Evolutionary conservation across 2,329 filamentous ascomycete species (phyloP), one percentile per base, ranked within the genome.

Genomic region (Venturia effusa): DNA sequence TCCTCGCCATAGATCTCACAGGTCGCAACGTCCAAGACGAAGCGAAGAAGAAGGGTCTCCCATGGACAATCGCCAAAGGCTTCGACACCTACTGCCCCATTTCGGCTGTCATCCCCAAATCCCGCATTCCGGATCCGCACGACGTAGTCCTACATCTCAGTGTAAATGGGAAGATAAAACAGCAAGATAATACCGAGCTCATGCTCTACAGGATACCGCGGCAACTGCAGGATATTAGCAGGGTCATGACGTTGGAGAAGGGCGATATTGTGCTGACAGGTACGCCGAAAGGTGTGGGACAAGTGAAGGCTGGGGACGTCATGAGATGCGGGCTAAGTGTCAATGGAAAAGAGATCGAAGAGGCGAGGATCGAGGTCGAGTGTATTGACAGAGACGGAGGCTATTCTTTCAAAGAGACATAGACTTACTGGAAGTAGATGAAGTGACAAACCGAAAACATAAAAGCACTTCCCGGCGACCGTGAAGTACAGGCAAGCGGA

Each of bases 61-160:
- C 94, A 8, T 99, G 94, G 94, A 86, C 87, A 71, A 97, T 97
- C 68, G 88, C 90, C 69, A 99, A 99, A 80, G 94, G 94, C 59
- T 99, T 97, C 74, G 94, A 99, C 76, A 97, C 94, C 3, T 99
- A 99, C 80, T 82, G 96, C 61, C 94, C 94, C 65, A 83, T 99
- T 72, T 90, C 88, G 74, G 80, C 88, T 67, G 81, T 90, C 64
- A 95, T 99, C 70, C 80, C 86, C 69, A 96, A 95, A 79, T 81
- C 84, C 41, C 81, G 83, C 68, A 91, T 99, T 69, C 84, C 88
- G 15, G 86, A 97, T 77, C 94, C 94, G 39, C 92, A 97, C 74
- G 85, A 93, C 71, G 87, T 90, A 22, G 89, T 95, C 77, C 79
- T 99, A 67, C 95, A 88, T 76, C 83, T 99, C 64, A 87, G 83